phyloP scores from a whole-genome alignment of 345 rosid genomes.

The Populus pruinosa region DNA sequence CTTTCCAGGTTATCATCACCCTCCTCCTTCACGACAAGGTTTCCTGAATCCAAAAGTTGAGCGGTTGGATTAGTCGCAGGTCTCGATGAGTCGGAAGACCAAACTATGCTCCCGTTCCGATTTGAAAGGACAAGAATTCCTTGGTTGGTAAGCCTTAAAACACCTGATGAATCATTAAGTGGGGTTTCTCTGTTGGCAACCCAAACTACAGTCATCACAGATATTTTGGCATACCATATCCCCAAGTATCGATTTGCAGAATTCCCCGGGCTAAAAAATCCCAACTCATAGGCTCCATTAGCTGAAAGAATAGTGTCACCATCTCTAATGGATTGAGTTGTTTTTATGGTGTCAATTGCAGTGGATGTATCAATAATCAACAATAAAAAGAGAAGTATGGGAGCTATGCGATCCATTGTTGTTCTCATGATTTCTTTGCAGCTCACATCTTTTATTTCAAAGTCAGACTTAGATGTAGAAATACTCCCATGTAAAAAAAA shows the following conservation, averaged over 20 bases:
- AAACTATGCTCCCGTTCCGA: neutral
- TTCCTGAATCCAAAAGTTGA: neutral
- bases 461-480: too few relatives aligned
- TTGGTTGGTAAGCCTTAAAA: neutral
- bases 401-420: neutral
- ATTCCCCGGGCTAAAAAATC: neutral
- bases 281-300: neutral
- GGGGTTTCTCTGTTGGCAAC: conserved; percentile 4
- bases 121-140: neutral
- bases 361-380: neutral
- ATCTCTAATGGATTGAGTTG: neutral
- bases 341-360: neutral
- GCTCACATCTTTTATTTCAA: too few relatives aligned
- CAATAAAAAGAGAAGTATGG: neutral
- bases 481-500: too few relatives aligned
- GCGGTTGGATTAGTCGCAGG: neutral
- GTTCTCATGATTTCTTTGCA: too few relatives aligned
- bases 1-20: neutral
- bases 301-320: neutral
- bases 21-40: too few relatives aligned
- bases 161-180: neutral
- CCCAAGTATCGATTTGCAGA: neutral
- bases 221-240: neutral
- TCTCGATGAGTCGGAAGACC: neutral
- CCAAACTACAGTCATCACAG: neutral